Evolutionary conservation across 805 yeast species (phyloP).

Genomic region (Lipomyces kockii): DNA sequence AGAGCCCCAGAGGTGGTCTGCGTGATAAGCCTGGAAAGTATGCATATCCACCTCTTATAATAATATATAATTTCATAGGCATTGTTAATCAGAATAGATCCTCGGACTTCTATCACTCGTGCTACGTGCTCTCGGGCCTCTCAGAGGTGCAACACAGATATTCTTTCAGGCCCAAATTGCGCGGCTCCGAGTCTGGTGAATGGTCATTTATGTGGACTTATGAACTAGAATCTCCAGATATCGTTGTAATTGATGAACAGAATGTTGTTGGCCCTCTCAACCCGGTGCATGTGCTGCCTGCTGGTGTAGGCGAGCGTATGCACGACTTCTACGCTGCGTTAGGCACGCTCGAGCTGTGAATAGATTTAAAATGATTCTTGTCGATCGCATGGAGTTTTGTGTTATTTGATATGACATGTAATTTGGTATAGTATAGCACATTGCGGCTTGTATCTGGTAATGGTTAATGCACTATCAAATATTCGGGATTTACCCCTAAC

Average conservation of each 20-base stretch:
- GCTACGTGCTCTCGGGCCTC: slow-evolving; percentile 80
- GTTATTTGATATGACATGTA: not conserved
- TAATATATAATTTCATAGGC: no score
- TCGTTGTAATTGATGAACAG: slow-evolving; percentile 12
- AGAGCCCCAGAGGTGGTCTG: slow-evolving; percentile 70
- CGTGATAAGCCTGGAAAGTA: slow-evolving; percentile 82
- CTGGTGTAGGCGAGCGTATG: slow-evolving; percentile 48
- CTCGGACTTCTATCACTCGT: slow-evolving; percentile 90
- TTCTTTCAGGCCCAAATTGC: slow-evolving; percentile 34
- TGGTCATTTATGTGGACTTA: slow-evolving; percentile 45
- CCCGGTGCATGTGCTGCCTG: slow-evolving; percentile 65
- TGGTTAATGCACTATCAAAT: no score
- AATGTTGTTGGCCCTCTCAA: slow-evolving; percentile 49
- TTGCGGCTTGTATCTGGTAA: no score
- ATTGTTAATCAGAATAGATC: slow-evolving; percentile 11
- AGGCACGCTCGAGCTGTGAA: not conserved
- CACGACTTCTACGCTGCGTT: slow-evolving; percentile 32
- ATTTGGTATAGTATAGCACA: not conserved
- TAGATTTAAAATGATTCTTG: not conserved
- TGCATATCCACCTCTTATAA: not conserved
- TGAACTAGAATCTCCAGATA: slow-evolving; percentile 36
- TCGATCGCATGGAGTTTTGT: not conserved
- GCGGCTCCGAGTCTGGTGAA: slow-evolving; percentile 36
- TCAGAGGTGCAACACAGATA: slow-evolving; percentile 59
- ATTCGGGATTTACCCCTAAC: no score